Evolutionary conservation across 495 filamentous ascomycete species (phyloP), one percentile per base, ranked within the genome.

Genomic region (Penicillium odoratum): DNA sequence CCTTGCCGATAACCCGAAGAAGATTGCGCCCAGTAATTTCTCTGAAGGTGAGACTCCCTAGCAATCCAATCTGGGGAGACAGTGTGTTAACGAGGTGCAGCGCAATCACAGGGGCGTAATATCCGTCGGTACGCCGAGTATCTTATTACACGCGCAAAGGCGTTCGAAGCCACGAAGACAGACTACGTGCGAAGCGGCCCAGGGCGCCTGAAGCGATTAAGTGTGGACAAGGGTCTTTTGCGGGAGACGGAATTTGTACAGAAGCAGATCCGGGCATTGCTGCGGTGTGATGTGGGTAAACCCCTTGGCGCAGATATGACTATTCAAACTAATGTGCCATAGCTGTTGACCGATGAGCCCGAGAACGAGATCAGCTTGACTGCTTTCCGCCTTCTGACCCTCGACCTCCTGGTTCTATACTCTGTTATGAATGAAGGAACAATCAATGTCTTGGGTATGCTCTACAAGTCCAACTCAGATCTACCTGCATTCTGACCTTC

Each of bases 281-380:
- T 98, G 54, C 90, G 89, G 72, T 98, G 95, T 77, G 91, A 96
- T 74, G 93, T 97, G 73, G 51, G 86, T 76, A 48, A 18, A 47
- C 26, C 13, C 45, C 10, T 7, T 33, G 8, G n/a, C 60, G 26
- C 49, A 13, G 28, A 49, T 13, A 16, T 16, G 48, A 10, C 28
- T 29, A 21, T n/a, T 36, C 30, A 64, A 31, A 62, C 74, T 73
- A 60, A 75, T 65, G 9, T 25, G 34, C 13, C n/a, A 47, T 61
- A 96, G 91, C 82, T 97, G 52, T 81, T 98, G 65, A 85, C 89
- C 48, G 84, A 88, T 55, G 94, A 98, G 61, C 86, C 89, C 18
- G 95, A 98, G 70, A 99, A 98, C 65, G 94, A 99, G 67, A 97
- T 99, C 65, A 96, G 92, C 9, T 81, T 99, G 61, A 93, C 90